phyloP scores from a whole-genome alignment of 169 alveolate genomes.

The Blepharisma undulans region DNA sequence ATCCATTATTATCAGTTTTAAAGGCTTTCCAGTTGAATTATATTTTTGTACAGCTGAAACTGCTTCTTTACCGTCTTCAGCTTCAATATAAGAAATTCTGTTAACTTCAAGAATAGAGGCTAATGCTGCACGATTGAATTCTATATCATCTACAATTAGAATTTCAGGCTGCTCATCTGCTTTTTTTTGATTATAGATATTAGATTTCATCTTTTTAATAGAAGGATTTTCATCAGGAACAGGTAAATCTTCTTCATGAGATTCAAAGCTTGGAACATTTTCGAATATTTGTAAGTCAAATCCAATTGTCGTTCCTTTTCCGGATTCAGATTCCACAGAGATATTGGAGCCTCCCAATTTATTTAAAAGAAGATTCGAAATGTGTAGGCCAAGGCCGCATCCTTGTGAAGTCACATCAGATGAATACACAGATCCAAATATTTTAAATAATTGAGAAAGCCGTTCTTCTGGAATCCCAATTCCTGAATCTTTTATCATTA shows the following conservation, averaged over 20 bases:
- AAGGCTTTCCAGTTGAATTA: background rate
- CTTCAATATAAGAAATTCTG: background rate
- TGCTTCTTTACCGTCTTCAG: constrained; percentile 15
- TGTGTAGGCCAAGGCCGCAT: background rate
- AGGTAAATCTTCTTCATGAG: background rate
- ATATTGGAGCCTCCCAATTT: background rate
- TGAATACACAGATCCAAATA: background rate
- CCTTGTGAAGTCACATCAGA: background rate
- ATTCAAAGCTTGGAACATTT: background rate
- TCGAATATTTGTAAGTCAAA: background rate
- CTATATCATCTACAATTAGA: constrained; percentile 1
- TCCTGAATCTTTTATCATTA: background rate
- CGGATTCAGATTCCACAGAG: background rate
- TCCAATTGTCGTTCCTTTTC: background rate
- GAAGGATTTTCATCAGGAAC: background rate
- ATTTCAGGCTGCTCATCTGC: background rate
- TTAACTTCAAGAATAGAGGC: background rate
- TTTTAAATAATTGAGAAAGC: background rate
- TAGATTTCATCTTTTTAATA: background rate
- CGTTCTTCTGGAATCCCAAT: constrained; percentile 14
- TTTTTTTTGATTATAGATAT: background rate
- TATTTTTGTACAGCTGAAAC: background rate
- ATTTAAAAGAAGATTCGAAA: background rate
- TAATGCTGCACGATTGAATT: background rate
- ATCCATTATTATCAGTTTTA: background rate